Evolutionary conservation across 176 grass and related monocot species (phyloP).

Genomic region (Alloteropsis semialata): DNA sequence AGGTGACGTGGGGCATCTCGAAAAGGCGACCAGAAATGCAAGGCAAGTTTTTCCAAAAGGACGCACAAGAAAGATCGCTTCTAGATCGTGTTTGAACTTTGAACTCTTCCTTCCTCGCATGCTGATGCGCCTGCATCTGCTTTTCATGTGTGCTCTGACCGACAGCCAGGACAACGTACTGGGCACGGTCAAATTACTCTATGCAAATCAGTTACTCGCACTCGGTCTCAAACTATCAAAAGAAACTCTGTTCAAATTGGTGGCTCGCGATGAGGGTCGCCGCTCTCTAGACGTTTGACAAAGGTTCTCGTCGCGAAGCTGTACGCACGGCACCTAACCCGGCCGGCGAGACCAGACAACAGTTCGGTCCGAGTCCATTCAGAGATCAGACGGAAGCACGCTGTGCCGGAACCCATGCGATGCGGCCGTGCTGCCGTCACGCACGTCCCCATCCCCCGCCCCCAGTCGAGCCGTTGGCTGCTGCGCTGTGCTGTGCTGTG

Average conservation of each 20-base stretch:
- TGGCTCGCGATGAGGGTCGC: background rate
- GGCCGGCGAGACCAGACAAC: background rate
- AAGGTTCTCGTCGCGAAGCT: background rate
- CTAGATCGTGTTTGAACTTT: slow-evolving; percentile 39
- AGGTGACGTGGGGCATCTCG: background rate
- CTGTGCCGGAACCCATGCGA: background rate
- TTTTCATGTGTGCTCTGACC: background rate
- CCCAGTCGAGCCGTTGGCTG: background rate
- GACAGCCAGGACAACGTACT: background rate
- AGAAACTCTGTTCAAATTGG: background rate
- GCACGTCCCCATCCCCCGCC: slow-evolving; percentile 3
- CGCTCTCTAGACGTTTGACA: slow-evolving; percentile 4
- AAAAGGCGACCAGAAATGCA: slow-evolving; percentile 5
- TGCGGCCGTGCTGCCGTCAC: background rate
- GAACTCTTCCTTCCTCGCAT: background rate
- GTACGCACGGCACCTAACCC: background rate
- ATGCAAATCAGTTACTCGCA: too few relatives aligned
- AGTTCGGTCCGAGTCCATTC: slow-evolving; percentile 13
- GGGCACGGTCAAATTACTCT: background rate
- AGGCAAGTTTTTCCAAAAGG: slow-evolving; percentile 15
- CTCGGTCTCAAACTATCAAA: background rate
- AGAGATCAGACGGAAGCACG: background rate
- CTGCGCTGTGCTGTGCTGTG: background rate
- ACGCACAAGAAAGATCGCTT: slow-evolving; percentile 9
- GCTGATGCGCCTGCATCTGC: background rate